Evolutionary conservation across 441 rosid genomes (phyloP).

Genomic region (Syzygium syzygioides): DNA sequence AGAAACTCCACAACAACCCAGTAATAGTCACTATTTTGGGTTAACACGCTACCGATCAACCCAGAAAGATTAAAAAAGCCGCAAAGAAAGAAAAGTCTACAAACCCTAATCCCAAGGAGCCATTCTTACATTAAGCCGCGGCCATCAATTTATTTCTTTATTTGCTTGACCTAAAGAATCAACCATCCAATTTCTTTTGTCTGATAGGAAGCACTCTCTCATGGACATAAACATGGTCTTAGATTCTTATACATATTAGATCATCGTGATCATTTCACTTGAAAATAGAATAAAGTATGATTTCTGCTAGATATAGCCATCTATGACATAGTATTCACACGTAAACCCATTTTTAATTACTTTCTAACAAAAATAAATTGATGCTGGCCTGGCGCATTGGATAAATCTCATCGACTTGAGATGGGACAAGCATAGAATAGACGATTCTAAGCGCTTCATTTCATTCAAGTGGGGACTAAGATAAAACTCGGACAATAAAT

Average conservation of each 20-base stretch:
- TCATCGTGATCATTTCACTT: not conserved
- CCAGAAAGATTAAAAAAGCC: not conserved
- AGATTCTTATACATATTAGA: not conserved
- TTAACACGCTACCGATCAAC: not conserved
- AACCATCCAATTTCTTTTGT: not conserved
- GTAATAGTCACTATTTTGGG: not conserved
- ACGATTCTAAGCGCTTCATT: not conserved
- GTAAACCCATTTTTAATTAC: not conserved
- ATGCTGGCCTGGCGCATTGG: not conserved
- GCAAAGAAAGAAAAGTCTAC: not conserved
- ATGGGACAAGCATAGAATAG: not conserved
- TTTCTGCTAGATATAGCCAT: not conserved
- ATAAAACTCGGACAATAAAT: no score
- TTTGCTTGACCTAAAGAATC: not conserved
- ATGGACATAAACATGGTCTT: not conserved
- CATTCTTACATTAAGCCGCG: not conserved
- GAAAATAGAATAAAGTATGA: not conserved
- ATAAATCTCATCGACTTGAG: not conserved
- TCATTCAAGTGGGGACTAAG: no score
- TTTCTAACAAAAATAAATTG: not conserved
- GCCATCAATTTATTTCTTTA: not conserved
- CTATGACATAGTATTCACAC: not conserved
- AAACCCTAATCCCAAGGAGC: not conserved
- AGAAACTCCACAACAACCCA: not conserved
- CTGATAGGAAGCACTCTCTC: not conserved